A percentile compares a stretch with the other conserved stretches of the same genome.
phyloP scores from a whole-genome alignment of 106 monocot genomes.

The Dendrobium chrysotoxum region DNA sequence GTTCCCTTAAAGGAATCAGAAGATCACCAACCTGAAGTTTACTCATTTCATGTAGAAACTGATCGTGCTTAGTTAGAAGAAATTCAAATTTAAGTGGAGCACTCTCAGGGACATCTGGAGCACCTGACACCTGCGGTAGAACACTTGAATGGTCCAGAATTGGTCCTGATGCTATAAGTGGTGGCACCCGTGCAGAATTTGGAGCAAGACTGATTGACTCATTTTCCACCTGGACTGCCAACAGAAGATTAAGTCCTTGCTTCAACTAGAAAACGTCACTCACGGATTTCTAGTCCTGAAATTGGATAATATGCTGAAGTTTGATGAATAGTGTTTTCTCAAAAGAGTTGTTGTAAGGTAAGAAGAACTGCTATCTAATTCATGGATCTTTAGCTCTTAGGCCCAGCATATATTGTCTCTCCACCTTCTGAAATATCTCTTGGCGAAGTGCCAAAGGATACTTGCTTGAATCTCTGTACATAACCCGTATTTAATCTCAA shows the following conservation, averaged over 20 bases:
- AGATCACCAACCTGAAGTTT: conserved; percentile 90
- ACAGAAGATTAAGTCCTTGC: conserved; percentile 89
- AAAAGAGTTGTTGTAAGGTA: too few species aligned
- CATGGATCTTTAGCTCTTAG: too few species aligned
- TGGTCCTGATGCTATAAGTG: conserved; percentile 58
- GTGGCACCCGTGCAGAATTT: conserved; percentile 80
- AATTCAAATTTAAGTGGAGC: conserved; percentile 60
- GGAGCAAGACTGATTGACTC: conserved; percentile 85
- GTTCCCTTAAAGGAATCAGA: conserved; percentile 71
- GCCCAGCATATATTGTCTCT: too few species aligned
- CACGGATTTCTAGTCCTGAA: too few species aligned
- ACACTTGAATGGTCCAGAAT: conserved; percentile 37
- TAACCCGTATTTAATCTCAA: too few species aligned
- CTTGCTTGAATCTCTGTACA: too few species aligned
- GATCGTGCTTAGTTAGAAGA: conserved; percentile 53
- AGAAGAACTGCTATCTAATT: too few species aligned
- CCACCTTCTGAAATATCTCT: too few species aligned
- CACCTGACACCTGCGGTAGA: conserved; percentile 38
- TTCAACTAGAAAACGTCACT: too few species aligned
- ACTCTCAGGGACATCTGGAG: conserved; percentile 37
- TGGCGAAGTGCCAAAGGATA: too few species aligned
- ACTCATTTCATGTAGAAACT: conserved; percentile 82
- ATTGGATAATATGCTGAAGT: too few species aligned
- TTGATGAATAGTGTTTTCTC: too few species aligned
- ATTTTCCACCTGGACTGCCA: conserved; percentile 87